These are phyloP conservation scores for Chenopodium berlandieri DNA, from an alignment of 148 eudicot species.

Conservation along the genomic window DNA sequence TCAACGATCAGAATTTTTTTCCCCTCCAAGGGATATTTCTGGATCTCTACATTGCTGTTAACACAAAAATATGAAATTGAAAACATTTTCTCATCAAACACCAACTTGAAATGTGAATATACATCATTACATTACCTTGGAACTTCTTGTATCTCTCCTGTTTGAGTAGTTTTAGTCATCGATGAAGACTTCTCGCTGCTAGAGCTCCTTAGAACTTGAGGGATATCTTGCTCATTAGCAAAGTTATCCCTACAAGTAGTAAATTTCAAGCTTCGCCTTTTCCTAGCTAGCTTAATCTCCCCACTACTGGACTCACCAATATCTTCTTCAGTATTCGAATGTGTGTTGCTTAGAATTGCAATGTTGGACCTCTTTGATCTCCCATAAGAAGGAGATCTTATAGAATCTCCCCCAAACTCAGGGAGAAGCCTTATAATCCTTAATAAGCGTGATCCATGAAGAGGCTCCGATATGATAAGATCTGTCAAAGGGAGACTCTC, in stretches of 20 bases:
- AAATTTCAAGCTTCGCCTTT: background rate
- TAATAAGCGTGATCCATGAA: slow-evolving; percentile 69
- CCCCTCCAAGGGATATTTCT: slow-evolving; percentile 23
- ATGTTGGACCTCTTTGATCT: background rate
- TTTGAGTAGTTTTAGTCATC: background rate
- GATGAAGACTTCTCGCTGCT: background rate
- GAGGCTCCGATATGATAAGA: slow-evolving; percentile 55
- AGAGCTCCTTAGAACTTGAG: background rate
- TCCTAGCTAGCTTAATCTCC: background rate
- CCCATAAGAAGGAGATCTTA: background rate
- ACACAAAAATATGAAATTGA: background rate
- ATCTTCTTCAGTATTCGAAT: slow-evolving; percentile 5
- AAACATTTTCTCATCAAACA: background rate
- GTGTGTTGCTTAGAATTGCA: background rate
- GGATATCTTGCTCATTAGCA: too few species aligned
- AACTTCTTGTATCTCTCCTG: background rate
- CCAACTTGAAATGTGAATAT: background rate
- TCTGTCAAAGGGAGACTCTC: slow-evolving; percentile 56
- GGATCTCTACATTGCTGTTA: slow-evolving; percentile 12
- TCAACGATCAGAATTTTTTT: slow-evolving; percentile 30
- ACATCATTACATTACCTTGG: background rate
- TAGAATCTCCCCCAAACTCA: slow-evolving; percentile 53
- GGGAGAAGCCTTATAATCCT: slow-evolving; percentile 55
- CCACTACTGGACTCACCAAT: background rate
- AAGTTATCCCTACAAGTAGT: too few species aligned